phyloP scores from a whole-genome alignment of 108 stramenopile species.

The Fragilaria crotonensis region DNA sequence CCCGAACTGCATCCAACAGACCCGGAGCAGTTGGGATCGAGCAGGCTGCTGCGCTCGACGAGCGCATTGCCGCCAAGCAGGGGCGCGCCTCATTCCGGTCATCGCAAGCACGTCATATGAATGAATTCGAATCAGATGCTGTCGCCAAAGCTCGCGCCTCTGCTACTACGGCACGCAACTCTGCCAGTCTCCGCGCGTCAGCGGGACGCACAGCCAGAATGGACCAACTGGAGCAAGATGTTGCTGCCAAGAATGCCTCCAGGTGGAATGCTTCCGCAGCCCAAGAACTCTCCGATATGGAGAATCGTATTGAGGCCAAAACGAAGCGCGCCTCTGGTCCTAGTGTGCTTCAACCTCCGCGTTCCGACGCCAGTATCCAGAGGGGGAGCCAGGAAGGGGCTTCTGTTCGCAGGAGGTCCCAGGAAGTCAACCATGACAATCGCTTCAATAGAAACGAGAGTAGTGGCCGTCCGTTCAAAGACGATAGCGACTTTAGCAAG shows the following conservation, averaged over 20 bases:
- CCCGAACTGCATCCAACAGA: neutral
- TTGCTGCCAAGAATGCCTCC: conserved; percentile 12
- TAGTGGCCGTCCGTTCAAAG: too few relatives aligned
- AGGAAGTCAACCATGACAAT: neutral
- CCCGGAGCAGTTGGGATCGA: neutral
- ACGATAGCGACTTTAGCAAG: neutral
- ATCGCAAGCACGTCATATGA: neutral
- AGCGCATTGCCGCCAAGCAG: conserved; percentile 10
- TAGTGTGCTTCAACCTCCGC: neutral
- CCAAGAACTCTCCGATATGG: conserved; percentile 7
- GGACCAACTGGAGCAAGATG: conserved; percentile 14
- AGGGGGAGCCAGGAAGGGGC: too few relatives aligned
- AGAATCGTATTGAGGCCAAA: conserved; percentile 7
- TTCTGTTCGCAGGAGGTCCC: too few relatives aligned
- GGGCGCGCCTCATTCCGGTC: neutral
- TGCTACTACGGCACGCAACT: neutral
- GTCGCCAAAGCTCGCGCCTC: neutral
- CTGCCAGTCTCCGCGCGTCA: too few relatives aligned
- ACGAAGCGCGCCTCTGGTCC: neutral
- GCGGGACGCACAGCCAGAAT: neutral
- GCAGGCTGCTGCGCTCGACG: conserved; percentile 10
- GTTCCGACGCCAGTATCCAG: neutral
- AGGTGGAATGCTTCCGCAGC: conserved; percentile 1
- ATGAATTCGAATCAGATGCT: neutral
- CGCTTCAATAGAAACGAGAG: neutral